Base-by-base conservation (phyloP, 441 rosid genomes). In the Omphalea diandra region DNA sequence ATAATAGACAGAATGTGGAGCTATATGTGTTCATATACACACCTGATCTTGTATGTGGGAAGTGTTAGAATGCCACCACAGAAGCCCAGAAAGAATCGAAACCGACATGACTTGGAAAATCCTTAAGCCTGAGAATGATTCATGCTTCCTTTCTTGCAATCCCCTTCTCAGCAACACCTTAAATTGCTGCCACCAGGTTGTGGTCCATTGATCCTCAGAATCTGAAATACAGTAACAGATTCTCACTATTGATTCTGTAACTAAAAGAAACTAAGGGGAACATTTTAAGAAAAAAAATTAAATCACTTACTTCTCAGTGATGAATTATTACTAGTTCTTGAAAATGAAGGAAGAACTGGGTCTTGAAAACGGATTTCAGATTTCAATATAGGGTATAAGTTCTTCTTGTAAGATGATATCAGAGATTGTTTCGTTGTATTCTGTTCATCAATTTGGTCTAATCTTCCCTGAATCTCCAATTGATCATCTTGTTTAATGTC, bases 21-120 rank as follows among this genome's bases (percentile, higher is more conserved):
- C 24, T 22, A 52, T 17, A 52, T n/a, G n/a, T n/a, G 15, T 8
- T 52, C 9, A 43, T 43, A n/a, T n/a, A 38, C 3, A 38, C 79
- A 88, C 98, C 98, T 93, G 98, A 80, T 93, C 98, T 77, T 93
- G 94, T 9, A 93, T 15, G 69, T 83, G 90, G 14, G 88, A 75
- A 61, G 69, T 82, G 47, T 87, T 79, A 36, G 94, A 85, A 54
- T 85, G 86, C 95, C 92, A 93, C 97, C 97, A 90, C 55, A 90
- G 74, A 33, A 89, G 88, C 29, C 98, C 98, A 24, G 97, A 85
- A 54, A 90, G 84, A 53, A 90, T 62, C 5, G 97, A 79, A 73
- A 90, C 98, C 0, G 96, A 90, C 84, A 90, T 70, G 70, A 93
- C 95, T 74, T 88, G 96, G 65, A 88, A 90, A 74, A 90, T 83